Evolutionary conservation across 106 monocot genomes (phyloP).

Genomic region (Platanthera guangdongensis): DNA sequence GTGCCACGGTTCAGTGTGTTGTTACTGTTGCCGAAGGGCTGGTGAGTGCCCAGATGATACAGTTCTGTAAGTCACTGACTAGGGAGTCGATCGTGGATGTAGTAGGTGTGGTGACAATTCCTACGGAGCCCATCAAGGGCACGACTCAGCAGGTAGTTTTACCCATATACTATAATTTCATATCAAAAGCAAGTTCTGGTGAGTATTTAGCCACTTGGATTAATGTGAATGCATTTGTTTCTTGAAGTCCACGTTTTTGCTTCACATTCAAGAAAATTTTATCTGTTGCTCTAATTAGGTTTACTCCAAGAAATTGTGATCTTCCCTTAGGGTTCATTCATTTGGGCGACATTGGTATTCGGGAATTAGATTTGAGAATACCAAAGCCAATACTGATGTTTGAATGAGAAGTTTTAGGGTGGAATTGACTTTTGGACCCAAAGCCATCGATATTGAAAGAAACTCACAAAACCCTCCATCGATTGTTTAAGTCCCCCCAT

Average conservation of each 20-base stretch:
- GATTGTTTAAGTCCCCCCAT: too few relatives aligned
- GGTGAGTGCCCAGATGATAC: slow-evolving; percentile 76
- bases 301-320: background rate
- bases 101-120: slow-evolving; percentile 53
- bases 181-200: too few relatives aligned
- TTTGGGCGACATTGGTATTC: too few relatives aligned
- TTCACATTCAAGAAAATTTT: background rate
- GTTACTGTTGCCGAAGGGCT: slow-evolving; percentile 28
- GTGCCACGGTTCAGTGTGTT: slow-evolving; percentile 69
- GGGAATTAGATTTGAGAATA: too few relatives aligned
- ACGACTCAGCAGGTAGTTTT: slow-evolving; percentile 66
- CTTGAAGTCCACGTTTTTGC: background rate
- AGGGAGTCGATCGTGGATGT: slow-evolving; percentile 69
- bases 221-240: background rate
- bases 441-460: too few relatives aligned
- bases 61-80: slow-evolving; percentile 54
- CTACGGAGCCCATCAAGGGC: slow-evolving; percentile 55
- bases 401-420: too few relatives aligned
- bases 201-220: background rate
- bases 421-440: too few relatives aligned
- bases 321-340: too few relatives aligned
- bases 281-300: background rate
- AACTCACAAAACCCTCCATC: too few relatives aligned
- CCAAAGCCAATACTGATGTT: too few relatives aligned
- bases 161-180: background rate